These are phyloP conservation scores for Akanthomyces muscarius DNA, from an alignment of 2,329 filamentous ascomycete genomes.

Conservation along the genomic window DNA sequence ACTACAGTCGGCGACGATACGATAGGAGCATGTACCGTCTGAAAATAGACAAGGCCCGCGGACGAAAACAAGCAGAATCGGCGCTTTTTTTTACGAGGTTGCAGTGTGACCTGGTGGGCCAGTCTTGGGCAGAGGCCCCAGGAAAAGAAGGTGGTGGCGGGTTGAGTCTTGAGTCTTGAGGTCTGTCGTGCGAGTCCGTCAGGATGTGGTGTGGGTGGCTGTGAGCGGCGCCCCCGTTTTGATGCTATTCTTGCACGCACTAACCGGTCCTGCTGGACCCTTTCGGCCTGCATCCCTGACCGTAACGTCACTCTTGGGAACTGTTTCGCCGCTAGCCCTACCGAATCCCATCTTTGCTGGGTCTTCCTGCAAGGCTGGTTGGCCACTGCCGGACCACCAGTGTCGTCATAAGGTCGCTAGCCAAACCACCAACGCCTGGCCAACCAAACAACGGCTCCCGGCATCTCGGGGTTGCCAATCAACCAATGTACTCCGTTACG, in stretches of 20 bases:
- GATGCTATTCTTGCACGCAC: slow-evolving; percentile 14
- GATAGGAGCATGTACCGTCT: background rate
- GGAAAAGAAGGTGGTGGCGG: background rate
- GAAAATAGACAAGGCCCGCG: background rate
- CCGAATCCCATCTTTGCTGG: background rate
- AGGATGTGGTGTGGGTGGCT: background rate
- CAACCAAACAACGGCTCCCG: background rate
- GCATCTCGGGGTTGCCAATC: no score
- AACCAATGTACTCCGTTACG: no score
- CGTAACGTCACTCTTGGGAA: background rate
- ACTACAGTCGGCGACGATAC: background rate
- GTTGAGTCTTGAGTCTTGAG: background rate
- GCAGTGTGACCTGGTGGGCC: slow-evolving; percentile 9
- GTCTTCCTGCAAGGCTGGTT: background rate
- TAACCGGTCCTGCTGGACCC: background rate
- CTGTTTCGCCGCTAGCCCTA: background rate
- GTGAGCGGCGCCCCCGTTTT: background rate
- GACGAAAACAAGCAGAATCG: background rate
- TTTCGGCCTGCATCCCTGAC: background rate
- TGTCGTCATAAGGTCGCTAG: background rate
- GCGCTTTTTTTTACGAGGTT: slow-evolving; percentile 13
- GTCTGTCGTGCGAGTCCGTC: background rate
- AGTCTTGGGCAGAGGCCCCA: background rate
- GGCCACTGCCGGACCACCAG: background rate
- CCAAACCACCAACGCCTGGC: background rate